Base-by-base conservation (phyloP, 352 stramenopile genomes). In the Phytophthora chlamydospora region DNA sequence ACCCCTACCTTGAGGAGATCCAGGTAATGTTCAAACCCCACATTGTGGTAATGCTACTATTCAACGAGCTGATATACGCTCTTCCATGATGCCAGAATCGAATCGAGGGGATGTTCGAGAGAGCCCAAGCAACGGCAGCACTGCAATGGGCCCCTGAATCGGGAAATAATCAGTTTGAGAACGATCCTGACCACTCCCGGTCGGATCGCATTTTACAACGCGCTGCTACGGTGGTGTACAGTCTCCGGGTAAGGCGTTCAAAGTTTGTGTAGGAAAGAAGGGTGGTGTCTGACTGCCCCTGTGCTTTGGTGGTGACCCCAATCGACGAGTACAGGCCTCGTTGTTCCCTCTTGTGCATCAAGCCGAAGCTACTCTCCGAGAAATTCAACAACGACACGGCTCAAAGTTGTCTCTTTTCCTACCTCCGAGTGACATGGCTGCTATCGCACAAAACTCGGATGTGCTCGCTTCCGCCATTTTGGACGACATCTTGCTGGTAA, bases 401-500 rank as follows among this genome's bases (percentile, higher is more conserved):
- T 66, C 58, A 4, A 81, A 75, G 34, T 32, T 90, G 12, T 85
- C 76, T 11, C 45, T 85, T 1, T 47, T 86, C 32, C 55, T 89
- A 0, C 62, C 67, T 33, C 53, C 66, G 14, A 40, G 57, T 1
- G 68, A 85, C 2, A 44, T 91, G n/a, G 45, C 64, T 32, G 46
- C 59, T 4, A 77, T 90, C 29, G 71, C 73, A 3, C 43, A 72
- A 17, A 71, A 89, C 42, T 89, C 76, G 5, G 80, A 88, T 9
- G 44, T 75, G 46, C 68, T 91, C 2, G 76, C 80, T 4, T 70
- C 73, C 11, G 67, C 78, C 4, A 80, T 91, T 44, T 58, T 91
- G 46, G 80, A 91, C 40, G 82, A 91, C 19, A 54, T 91, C 0
- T 61, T 90, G 12, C 59, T 89, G 45, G 82, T 91, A 64, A 50